phyloP scores from a whole-genome alignment of 2,329 filamentous ascomycete species.

The Paecilomyces dactylethromorphus region DNA sequence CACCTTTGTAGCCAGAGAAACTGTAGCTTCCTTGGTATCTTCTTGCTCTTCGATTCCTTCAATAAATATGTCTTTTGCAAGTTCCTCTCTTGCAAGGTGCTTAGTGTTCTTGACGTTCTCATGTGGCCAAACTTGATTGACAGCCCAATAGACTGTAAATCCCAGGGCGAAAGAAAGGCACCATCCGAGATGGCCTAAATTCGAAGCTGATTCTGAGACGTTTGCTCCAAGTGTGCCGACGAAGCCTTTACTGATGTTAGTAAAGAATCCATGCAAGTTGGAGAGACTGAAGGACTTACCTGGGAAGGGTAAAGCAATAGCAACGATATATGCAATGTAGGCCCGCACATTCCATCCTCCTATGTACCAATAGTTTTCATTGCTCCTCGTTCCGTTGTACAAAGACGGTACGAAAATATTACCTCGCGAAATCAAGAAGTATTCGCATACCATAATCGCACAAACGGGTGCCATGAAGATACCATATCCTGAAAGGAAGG shows the following conservation, averaged over 20 bases:
- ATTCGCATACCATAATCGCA: slow-evolving; percentile 48
- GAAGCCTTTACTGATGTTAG: slow-evolving; percentile 12
- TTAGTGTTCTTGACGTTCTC: background rate
- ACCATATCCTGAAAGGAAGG: slow-evolving; percentile 57
- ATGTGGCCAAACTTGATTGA: background rate
- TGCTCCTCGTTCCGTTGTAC: slow-evolving; percentile 18
- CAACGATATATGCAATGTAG: slow-evolving; percentile 25
- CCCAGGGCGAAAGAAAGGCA: slow-evolving; percentile 17
- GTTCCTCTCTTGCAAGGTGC: background rate
- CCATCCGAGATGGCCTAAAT: slow-evolving; percentile 15
- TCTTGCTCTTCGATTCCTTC: background rate
- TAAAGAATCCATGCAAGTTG: background rate
- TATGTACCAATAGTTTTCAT: slow-evolving; percentile 25
- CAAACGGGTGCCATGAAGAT: slow-evolving; percentile 57
- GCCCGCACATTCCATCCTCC: slow-evolving; percentile 30
- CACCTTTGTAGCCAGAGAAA: background rate
- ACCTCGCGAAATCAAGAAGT: background rate
- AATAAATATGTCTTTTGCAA: background rate
- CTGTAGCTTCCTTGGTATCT: background rate
- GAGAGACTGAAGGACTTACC: slow-evolving; percentile 3
- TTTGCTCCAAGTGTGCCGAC: slow-evolving; percentile 22
- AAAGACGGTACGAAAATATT: slow-evolving; percentile 24
- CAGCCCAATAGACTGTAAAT: background rate
- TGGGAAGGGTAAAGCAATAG: slow-evolving; percentile 25
- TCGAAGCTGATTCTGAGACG: slow-evolving; percentile 17